phyloP scores from a whole-genome alignment of 1,139 yeast genomes.

The Pichia sp. region DNA sequence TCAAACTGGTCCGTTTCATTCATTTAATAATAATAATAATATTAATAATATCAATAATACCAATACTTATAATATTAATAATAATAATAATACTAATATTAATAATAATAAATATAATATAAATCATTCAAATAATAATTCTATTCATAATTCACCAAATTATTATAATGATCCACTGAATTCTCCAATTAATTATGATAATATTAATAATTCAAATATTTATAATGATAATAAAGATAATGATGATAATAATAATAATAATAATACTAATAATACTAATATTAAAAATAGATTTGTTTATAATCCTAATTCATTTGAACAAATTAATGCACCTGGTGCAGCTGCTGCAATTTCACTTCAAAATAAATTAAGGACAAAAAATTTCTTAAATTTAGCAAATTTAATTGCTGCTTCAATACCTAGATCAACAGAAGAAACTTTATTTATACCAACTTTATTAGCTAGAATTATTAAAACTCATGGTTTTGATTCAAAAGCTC shows the following conservation, averaged over 20 bases:
- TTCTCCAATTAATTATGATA: no score
- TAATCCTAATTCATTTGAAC: conserved; percentile 38
- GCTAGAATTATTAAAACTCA: conserved; percentile 63
- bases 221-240: conserved; percentile 4
- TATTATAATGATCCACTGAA: no score
- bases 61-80: neutral
- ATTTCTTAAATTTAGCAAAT: conserved; percentile 48
- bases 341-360: conserved; percentile 69
- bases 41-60: neutral
- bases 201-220: no score
- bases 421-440: conserved; percentile 69
- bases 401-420: conserved; percentile 71
- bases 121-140: neutral
- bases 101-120: neutral
- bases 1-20: neutral
- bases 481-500: conserved; percentile 65
- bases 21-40: neutral
- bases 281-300: conserved; percentile 3
- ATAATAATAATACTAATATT: neutral
- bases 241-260: neutral
- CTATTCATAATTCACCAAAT: neutral
- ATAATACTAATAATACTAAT: neutral
- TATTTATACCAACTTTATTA: conserved; percentile 63
- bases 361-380: conserved; percentile 42
- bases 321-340: conserved; percentile 70